Evolutionary conservation across 164 flowering plant species (phyloP), one percentile per base, ranked within the genome.

Genomic region (Aristolochia contorta): DNA sequence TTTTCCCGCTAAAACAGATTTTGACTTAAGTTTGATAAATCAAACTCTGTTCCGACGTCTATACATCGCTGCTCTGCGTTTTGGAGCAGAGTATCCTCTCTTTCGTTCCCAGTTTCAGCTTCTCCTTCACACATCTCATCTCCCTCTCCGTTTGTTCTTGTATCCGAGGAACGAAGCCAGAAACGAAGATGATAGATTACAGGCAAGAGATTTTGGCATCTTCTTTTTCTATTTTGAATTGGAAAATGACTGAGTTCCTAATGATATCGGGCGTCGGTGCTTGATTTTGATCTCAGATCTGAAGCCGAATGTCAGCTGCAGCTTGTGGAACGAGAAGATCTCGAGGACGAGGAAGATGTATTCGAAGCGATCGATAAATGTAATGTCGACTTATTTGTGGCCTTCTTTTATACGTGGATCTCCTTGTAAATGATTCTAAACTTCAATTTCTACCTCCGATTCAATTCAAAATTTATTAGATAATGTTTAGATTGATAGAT

Each of bases 351-450:
- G 57, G 98, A 92, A 33, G 99, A 90, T 53, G 69, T 85, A 71
- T 93, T 93, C 60, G 96, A 93, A 79, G 78, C 85, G 4, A 90
- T 93, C 43, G 97, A 90, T 70, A 88, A 88, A 69, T 66, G 99
- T 90, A 75, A 70, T 55, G 19, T 43, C 49, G 16, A 24, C 48
- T n/a, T 41, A 10, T 27, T 55, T 16, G 37, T 27, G 5, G 2
- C 0, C 37, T 24, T 25, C 27, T 27, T 13, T 32, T 16, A 23
- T 22, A 23, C 12, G 43, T 37, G 43, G 43, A 37, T 37, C 43
- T 37, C 43, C 1, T 4, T 37, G 43, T 32, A 37, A 37, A 37
- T 56, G 5, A 6, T 56, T 49, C 8, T 49, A 18, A 7, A 37
- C 12, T 37, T 37, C 10, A 10, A 37, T 37, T 37, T 37, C 1